These are phyloP conservation scores for Arbutus unedo DNA, from an alignment of 148 eudicot species.

Conservation along the genomic window DNA sequence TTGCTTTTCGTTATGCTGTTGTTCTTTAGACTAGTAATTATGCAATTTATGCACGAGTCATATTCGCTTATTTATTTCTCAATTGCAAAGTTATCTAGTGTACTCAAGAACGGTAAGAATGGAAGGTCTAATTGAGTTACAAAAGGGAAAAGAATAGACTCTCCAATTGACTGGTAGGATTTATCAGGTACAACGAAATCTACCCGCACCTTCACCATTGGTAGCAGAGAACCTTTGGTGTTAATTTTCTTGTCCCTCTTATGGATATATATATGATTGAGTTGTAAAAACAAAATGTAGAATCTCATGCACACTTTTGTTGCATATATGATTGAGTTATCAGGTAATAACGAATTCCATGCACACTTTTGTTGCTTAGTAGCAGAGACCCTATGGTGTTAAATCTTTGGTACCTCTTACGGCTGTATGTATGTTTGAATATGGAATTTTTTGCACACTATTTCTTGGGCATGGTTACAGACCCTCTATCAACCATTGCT, in stretches of 20 bases:
- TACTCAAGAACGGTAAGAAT: background rate
- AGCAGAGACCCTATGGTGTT: too few relatives aligned
- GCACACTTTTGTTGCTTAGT: too few relatives aligned
- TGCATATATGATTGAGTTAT: too few relatives aligned
- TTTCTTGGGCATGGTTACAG: too few relatives aligned
- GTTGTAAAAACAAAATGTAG: too few relatives aligned
- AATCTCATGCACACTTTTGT: too few relatives aligned
- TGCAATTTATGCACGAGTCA: background rate
- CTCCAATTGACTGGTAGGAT: background rate
- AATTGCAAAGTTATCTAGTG: background rate
- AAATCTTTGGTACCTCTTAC: too few relatives aligned
- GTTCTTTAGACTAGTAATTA: background rate
- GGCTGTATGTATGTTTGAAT: too few relatives aligned
- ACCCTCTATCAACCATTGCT: too few relatives aligned
- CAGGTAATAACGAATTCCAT: too few relatives aligned
- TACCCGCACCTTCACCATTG: background rate
- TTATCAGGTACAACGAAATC: background rate
- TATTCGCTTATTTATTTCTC: background rate
- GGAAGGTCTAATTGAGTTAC: background rate
- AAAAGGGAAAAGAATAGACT: too few relatives aligned
- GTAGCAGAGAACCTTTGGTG: background rate
- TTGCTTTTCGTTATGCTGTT: background rate
- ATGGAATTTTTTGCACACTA: too few relatives aligned
- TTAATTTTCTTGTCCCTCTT: background rate
- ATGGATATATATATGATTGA: background rate